Evolutionary conservation across 2,329 filamentous ascomycete species (phyloP).

Genomic region (Colletotrichum ledebouriae): DNA sequence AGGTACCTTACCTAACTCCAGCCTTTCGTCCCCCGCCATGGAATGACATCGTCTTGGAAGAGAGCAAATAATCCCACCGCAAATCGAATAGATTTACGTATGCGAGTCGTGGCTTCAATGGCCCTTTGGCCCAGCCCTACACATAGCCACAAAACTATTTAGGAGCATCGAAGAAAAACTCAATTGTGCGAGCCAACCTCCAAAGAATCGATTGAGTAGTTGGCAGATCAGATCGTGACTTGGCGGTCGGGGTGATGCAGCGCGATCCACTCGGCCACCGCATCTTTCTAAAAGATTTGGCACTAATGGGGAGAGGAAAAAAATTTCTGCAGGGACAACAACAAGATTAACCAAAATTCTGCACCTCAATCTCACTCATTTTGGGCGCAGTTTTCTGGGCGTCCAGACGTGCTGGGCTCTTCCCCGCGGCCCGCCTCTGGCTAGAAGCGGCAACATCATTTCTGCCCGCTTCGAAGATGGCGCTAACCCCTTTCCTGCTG

Average conservation of each 20-base stretch:
- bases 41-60: slow-evolving; percentile 4
- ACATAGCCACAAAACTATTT: slow-evolving; percentile 3
- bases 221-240: slow-evolving; percentile 30
- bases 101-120: slow-evolving; percentile 13
- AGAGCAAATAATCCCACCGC: neutral
- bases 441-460: slow-evolving; percentile 39
- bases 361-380: slow-evolving; percentile 12
- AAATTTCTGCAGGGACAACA: slow-evolving; percentile 40
- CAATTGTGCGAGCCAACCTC: neutral
- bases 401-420: slow-evolving; percentile 12
- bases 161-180: slow-evolving; percentile 3
- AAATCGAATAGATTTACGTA: neutral
- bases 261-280: slow-evolving; percentile 23
- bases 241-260: slow-evolving; percentile 15
- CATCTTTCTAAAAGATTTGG: slow-evolving; percentile 6
- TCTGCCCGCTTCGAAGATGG: slow-evolving; percentile 30
- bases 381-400: slow-evolving; percentile 18
- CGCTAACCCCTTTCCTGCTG: slow-evolving; percentile 2
- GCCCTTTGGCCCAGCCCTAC: slow-evolving; percentile 8
- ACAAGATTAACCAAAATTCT: slow-evolving; percentile 33
- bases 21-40: slow-evolving; percentile 12
- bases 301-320: slow-evolving; percentile 8
- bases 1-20: neutral
- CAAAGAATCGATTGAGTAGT: neutral
- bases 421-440: slow-evolving; percentile 33